Percentiles rank a stretch among this genome's conserved stretches.
These are phyloP conservation scores for Metschnikowia santaceciliae DNA, from an alignment of 805 yeast genomes.

Conservation along the genomic window DNA sequence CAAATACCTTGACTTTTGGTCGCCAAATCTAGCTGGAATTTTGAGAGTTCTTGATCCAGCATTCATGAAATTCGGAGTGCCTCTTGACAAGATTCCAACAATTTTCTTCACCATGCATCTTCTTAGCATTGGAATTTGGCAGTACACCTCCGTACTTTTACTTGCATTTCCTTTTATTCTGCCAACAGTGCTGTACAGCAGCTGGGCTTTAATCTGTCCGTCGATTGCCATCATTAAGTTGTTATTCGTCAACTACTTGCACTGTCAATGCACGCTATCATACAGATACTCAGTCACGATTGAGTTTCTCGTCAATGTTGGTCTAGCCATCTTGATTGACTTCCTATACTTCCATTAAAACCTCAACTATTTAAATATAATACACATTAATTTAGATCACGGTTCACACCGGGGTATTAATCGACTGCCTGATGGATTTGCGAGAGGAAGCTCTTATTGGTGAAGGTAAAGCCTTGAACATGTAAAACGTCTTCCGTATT, in stretches of 20 bases:
- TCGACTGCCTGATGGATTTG: neutral
- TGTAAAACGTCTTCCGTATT: constrained; percentile 30
- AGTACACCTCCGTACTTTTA: constrained; percentile 8
- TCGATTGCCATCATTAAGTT: constrained; percentile 3
- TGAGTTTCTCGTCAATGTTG: constrained; percentile 5
- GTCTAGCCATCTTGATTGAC: neutral
- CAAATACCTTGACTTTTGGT: constrained; percentile 14
- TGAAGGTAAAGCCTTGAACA: constrained; percentile 40
- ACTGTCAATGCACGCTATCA: constrained; percentile 11
- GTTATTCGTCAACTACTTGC: constrained; percentile 15
- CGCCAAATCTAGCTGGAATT: constrained; percentile 1
- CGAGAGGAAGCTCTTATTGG: constrained; percentile 31
- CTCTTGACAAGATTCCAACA: constrained; percentile 9
- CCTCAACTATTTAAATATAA: neutral
- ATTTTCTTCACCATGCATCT: constrained; percentile 8
- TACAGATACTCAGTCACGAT: constrained; percentile 10
- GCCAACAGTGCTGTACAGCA: neutral
- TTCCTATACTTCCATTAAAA: constrained; percentile 12
- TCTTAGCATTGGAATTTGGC: constrained; percentile 12
- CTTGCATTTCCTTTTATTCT: constrained; percentile 9
- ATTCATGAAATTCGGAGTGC: constrained; percentile 13
- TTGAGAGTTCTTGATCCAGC: constrained; percentile 14
- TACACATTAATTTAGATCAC: neutral
- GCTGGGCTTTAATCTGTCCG: neutral
- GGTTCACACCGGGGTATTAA: neutral